Evolutionary conservation across 495 filamentous ascomycete genomes (phyloP), one percentile per base, ranked within the genome.

Genomic region (Friedmanniomyces simplex): DNA sequence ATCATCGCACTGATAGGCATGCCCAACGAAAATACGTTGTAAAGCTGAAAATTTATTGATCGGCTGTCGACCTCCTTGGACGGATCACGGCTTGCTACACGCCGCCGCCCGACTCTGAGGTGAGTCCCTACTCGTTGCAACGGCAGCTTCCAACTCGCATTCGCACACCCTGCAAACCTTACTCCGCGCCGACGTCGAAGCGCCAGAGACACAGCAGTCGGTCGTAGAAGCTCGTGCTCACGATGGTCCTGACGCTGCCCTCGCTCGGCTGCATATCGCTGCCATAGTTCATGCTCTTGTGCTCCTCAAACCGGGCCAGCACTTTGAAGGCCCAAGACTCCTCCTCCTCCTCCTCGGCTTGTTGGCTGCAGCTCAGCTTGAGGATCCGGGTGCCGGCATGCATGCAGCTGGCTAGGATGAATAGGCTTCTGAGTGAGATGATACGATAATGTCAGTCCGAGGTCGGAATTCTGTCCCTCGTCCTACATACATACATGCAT

Each of bases 251-350:
- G 34, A 32, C 16, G 53, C 60, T 22, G 56, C 59, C 10, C 58
- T 26, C 37, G 6, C 21, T 18, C 48, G 76, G 72, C 71, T 83
- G 81, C 26, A 86, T 79, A 73, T 89, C 89, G 59, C 87, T 86
- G 14, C 84, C 91, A 69, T 98, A 98, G 64, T 91, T 93, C 91
- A 97, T 95, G 68, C 89, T 96, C 72, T 88, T 74, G 71, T 96
- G 89, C 68, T 90, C 88, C 55, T 86, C 87, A 65, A 93, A 93
- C 61, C 78, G 78, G 1, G 79, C 85, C 41, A 95, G 59, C 16
- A 91, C 76, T 49, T 78, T 72, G 62, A 90, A 84, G 16, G 66
- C 65, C 77, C 84, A 89, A 0, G n/a, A n/a, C n/a, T n/a, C n/a
- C n/a, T n/a, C n/a, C n/a, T n/a, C n/a, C n/a, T 69, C 73, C 20